Base-by-base conservation (phyloP, 2,329 filamentous ascomycete species). In the Tolypocladium tropicale region DNA sequence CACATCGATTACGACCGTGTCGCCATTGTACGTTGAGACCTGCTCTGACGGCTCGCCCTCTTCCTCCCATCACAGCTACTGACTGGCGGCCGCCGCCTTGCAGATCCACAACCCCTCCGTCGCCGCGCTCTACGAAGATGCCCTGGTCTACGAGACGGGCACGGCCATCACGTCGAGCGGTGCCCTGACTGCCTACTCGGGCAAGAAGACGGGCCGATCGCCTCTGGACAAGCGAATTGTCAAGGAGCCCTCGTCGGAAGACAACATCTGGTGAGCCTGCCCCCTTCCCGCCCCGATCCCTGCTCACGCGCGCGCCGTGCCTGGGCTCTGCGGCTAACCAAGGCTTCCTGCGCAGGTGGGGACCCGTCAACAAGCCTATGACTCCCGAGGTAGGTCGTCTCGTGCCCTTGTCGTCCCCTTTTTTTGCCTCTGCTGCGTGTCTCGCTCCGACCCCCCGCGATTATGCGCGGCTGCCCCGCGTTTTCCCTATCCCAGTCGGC, bases 1-100 rank as follows among this genome's bases (percentile, higher is more conserved):
- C 93, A 99, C 82, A 99, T 99, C 70, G 94, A 99, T 82, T 99
- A 97, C 74, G 89, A 97, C 76, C 89, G 91, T 70, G 94, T 99
- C 69, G 90, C 94, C 61, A 99, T 99, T 80, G 92, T 95, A 82
- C 74, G 89, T 60, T 18, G 23, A 28, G 14, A 4, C 11, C 25
- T n/a, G 53, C 39, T 34, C 32, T 34, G 36, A 36, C 5, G 32
- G n/a, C n/a, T n/a, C 30, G 36, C 12, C 18, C 37, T 11, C 6
- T 12, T 10, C 5, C 11, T 7, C 6, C 16, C n/a, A n/a, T n/a
- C n/a, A 18, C 36, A 14, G 32, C 7, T 14, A 3, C 53, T 57
- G 52, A 56, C n/a, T 21, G 49, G 60, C 70, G 56, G 70, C 60
- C 54, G 54, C 55, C n/a, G n/a, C n/a, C n/a, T 32, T 36, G 53